A percentile compares a stretch with the other conserved stretches of the same genome.
Evolutionary conservation across 306 rosid genomes (phyloP).

Genomic region (Dryas drummondii): DNA sequence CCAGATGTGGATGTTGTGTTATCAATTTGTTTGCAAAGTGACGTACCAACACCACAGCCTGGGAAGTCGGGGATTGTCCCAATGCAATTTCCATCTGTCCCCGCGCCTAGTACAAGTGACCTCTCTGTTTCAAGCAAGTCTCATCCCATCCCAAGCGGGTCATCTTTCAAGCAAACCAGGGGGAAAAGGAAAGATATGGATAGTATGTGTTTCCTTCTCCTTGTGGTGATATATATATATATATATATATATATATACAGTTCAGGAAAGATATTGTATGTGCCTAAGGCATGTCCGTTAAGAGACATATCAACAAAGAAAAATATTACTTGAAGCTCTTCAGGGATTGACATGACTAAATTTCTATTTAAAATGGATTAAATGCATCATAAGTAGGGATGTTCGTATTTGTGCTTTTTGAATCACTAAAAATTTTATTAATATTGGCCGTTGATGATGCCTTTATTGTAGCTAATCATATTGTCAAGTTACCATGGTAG

Average conservation of each 20-base stretch:
- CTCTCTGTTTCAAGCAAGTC: conserved; percentile 86
- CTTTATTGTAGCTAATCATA: not conserved
- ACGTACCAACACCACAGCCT: conserved; percentile 49
- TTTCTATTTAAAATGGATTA: not conserved
- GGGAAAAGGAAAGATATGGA: conserved; percentile 74
- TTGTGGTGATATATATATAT: not conserved
- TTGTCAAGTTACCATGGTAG: not conserved
- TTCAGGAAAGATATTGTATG: not conserved
- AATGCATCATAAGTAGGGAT: not conserved
- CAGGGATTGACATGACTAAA: not conserved
- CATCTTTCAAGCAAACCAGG: conserved; percentile 53
- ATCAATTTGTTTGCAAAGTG: conserved; percentile 86
- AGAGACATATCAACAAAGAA: not conserved
- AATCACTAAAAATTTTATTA: not conserved
- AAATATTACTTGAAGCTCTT: not conserved
- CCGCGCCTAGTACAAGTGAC: conserved; percentile 69
- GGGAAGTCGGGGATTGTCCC: conserved; percentile 43
- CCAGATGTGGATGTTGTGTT: conserved; percentile 85
- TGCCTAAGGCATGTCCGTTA: not conserved
- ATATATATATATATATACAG: not conserved
- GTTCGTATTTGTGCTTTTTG: not conserved
- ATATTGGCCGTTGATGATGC: not conserved
- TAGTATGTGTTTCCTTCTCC: conserved; percentile 50
- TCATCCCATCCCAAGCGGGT: conserved; percentile 56
- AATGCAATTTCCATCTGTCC: conserved; percentile 45